phyloP scores from a whole-genome alignment of 495 filamentous ascomycete genomes.

The Podospora pseudopauciseta region DNA sequence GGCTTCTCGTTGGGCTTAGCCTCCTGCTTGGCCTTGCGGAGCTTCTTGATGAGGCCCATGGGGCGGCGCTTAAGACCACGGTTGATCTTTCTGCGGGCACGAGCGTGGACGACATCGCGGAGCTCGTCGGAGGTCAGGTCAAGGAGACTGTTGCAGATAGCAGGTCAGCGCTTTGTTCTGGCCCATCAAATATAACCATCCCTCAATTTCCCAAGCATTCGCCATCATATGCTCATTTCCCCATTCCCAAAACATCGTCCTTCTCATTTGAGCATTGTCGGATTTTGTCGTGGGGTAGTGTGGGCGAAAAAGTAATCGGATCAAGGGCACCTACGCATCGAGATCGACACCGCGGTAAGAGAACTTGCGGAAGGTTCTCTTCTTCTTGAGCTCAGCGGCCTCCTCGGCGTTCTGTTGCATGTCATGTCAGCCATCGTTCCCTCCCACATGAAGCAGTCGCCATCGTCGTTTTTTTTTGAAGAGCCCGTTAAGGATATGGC shows the following conservation, averaged over 20 bases:
- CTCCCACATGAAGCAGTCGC: conserved; percentile 4
- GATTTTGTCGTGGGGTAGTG: background rate
- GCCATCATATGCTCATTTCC: background rate
- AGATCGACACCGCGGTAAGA: conserved; percentile 99
- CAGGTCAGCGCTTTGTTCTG: conserved; percentile 21
- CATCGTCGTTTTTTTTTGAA: background rate
- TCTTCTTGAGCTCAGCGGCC: conserved; percentile 98
- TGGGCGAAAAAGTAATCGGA: background rate
- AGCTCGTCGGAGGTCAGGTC: conserved; percentile 98
- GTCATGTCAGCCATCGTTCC: background rate
- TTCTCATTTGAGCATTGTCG: conserved; percentile 4
- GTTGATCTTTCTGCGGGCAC: conserved; percentile 98
- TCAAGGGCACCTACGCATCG: conserved; percentile 73
- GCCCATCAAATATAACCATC: background rate
- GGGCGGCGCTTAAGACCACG: conserved; percentile 99
- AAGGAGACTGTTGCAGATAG: conserved; percentile 60
- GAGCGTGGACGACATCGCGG: conserved; percentile 97
- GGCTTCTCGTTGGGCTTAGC: conserved; percentile 99
- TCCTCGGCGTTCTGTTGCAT: conserved; percentile 76
- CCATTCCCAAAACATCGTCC: conserved; percentile 1
- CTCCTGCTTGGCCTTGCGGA: conserved; percentile 99
- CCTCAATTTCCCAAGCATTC: background rate
- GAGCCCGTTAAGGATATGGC: background rate
- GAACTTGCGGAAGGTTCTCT: conserved; percentile 99
- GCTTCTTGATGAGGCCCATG: conserved; percentile 99